These are phyloP conservation scores for Tieghemiomyces parasiticus DNA, from an alignment of 192 early-diverging fungal genomes.

Conservation along the genomic window DNA sequence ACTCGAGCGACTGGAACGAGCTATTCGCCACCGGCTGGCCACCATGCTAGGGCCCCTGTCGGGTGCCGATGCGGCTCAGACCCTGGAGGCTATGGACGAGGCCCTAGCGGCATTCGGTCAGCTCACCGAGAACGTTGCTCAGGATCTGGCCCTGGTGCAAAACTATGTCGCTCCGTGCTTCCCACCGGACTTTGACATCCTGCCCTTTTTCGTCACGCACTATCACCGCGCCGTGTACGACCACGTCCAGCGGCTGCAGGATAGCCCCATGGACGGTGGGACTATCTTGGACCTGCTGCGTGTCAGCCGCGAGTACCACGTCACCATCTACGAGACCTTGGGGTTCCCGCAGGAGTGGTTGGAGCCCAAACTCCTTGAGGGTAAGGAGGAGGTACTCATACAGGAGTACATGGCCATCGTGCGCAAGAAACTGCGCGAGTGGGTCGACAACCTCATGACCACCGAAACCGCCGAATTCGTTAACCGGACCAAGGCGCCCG, in stretches of 20 bases:
- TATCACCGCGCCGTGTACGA: constrained; percentile 89
- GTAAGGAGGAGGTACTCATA: constrained; percentile 76
- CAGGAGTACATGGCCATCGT: constrained; percentile 88
- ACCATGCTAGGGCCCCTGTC: constrained; percentile 22
- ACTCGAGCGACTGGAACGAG: constrained; percentile 15
- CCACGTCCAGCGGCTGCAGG: constrained; percentile 55
- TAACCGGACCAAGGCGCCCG: constrained; percentile 51
- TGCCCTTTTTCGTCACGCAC: constrained; percentile 86
- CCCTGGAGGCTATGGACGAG: constrained; percentile 34
- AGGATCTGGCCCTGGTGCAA: constrained; percentile 75
- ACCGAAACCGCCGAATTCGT: constrained; percentile 69
- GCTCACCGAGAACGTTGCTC: constrained; percentile 65
- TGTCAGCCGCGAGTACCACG: constrained; percentile 88
- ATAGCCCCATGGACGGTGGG: constrained; percentile 63
- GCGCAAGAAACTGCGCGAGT: constrained; percentile 70
- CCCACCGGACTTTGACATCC: constrained; percentile 87
- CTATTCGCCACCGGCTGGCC: constrained; percentile 31
- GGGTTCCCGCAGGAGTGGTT: constrained; percentile 77
- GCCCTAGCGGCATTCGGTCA: constrained; percentile 12
- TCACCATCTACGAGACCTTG: constrained; percentile 70
- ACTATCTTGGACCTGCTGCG: constrained; percentile 71
- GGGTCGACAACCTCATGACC: constrained; percentile 81
- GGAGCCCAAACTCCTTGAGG: constrained; percentile 83
- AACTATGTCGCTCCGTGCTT: constrained; percentile 80
- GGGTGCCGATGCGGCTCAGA: constrained; percentile 13